Evolutionary conservation across 2,329 filamentous ascomycete species (phyloP), one percentile per base, ranked within the genome.

Genomic region (Exophiala xenobiotica): DNA sequence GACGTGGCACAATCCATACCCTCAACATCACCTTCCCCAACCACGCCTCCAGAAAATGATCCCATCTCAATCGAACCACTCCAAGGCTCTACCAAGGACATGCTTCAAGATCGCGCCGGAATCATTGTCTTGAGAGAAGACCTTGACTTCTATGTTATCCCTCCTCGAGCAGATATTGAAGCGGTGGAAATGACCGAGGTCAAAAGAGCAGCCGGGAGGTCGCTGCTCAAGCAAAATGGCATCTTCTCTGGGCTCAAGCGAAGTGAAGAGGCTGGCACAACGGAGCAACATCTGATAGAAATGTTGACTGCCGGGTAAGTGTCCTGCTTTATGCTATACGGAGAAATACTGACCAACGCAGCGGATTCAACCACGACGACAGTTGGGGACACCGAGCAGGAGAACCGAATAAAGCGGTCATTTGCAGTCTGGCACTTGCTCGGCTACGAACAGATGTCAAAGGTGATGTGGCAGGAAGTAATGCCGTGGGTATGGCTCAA

Each of bases 101-200:
- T 90, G 86, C 70, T 93, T 64, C 78, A 96, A 79, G 83, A 91
- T 62, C 79, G 93, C 46, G 93, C 93, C 14, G 93, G 93, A 14
- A 99, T 99, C 70, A 99, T 99, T 64, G 93, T 99, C 27, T 76
- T 99, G 56, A 81, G 93, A 41, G 93, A 99, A 70, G 93, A 99
- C 65, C 80, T 99, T 38, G 93, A 99, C 70, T 99, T 99, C 68
- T 99, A 99, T 68, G 90, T 85, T 39, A 97, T 99, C 57, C 93
- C 93, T 26, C 93, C 93, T 26, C 79, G 81, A 54, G 75, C 86
- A 29, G 88, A 95, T 57, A 95, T 99, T 61, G 83, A 84, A 58
- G 88, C 92, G 63, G 73, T 81, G 18, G 90, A 96, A 64, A 97
- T 99, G 92, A 88, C 96, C 51, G 87, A 95, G 63, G 87, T 99